Conservation (phyloP, 768 basidiomycete species). For the Megacollybia marginata region DNA sequence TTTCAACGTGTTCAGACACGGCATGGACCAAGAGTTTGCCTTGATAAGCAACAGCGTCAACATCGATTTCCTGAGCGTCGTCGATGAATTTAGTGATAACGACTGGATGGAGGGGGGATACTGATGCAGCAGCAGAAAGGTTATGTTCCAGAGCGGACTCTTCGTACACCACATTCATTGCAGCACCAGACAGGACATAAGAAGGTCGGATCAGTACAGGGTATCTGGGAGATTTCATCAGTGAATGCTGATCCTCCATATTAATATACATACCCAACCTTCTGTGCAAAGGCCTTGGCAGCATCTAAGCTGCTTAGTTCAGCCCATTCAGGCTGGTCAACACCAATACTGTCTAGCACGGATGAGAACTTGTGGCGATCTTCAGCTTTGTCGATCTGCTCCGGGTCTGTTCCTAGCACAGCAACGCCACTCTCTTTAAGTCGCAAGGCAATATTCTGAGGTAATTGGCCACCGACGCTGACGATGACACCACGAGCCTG, state of each 20-base stretch:
- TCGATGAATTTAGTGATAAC: constrained; percentile 99
- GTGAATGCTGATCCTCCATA: not conserved
- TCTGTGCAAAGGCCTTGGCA: constrained; percentile 85
- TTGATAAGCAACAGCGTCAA: constrained; percentile 93
- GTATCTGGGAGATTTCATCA: constrained; percentile 45
- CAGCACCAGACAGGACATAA: constrained; percentile 96
- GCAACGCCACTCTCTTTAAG: constrained; percentile 87
- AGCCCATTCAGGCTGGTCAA: constrained; percentile 96
- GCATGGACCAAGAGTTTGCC: constrained; percentile 92
- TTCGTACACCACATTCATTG: constrained; percentile 98
- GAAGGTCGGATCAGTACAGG: constrained; percentile 98
- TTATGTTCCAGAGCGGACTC: constrained; percentile 86
- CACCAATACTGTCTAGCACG: constrained; percentile 87
- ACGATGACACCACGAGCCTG: constrained; percentile 90
- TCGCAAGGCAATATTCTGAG: constrained; percentile 96
- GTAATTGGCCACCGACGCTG: constrained; percentile 94
- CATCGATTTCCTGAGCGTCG: constrained; percentile 94
- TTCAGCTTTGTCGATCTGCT: constrained; percentile 93
- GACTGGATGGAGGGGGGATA: constrained; percentile 95
- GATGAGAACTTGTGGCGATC: constrained; percentile 99
- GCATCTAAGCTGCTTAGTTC: constrained; percentile 85
- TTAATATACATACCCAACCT: constrained; percentile 57
- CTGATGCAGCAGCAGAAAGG: constrained; percentile 92
- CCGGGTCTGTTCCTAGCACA: constrained; percentile 93
- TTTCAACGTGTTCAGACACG: constrained; percentile 97